Base-by-base conservation (phyloP, 1,284 basidiomycete genomes). In the Phenoliferia sp. region DNA sequence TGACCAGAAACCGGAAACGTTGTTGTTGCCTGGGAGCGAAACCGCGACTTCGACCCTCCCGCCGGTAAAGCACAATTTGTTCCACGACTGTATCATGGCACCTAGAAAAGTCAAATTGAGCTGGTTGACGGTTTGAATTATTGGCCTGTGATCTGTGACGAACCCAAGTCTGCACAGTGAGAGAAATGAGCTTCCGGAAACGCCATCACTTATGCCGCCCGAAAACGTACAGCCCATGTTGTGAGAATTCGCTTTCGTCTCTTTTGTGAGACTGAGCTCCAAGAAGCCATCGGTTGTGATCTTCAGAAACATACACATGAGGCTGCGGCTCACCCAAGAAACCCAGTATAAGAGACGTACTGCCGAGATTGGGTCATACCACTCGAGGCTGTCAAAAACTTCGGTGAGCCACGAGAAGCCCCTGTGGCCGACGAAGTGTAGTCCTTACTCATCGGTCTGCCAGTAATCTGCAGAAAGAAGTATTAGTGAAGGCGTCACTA, bases 51-150 rank as follows among this genome's bases (percentile, higher is more conserved):
- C 85, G 58, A 92, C 79, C 63, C 90, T 80, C 31, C 90, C 90
- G 34, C 61, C 33, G 1, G 61, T 54, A 17, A 96, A 96, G 79
- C 94, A 96, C 76, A 97, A 89, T 79, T 95, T 92, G 79, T 94
- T 94, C 92, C 91, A 92, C 9, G 87, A 50, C 9, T 68, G 61
- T 15, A 83, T 67, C 79, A 82, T 81, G 29, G 81, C 83, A 10
- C 80, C 80, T 57, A 87, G 82, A 76, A 44, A 12, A 44, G 39
- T 44, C 39, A 44, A 22, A 44, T 15, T 44, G n/a, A n/a, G n/a
- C n/a, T n/a, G n/a, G n/a, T n/a, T n/a, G n/a, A n/a, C n/a, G n/a
- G n/a, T n/a, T n/a, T n/a, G n/a, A n/a, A n/a, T n/a, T n/a, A n/a
- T n/a, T n/a, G n/a, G n/a, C n/a, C n/a, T n/a, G n/a, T n/a, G n/a